phyloP scores from a whole-genome alignment of 164 flowering plant species.

The Sedum album region DNA sequence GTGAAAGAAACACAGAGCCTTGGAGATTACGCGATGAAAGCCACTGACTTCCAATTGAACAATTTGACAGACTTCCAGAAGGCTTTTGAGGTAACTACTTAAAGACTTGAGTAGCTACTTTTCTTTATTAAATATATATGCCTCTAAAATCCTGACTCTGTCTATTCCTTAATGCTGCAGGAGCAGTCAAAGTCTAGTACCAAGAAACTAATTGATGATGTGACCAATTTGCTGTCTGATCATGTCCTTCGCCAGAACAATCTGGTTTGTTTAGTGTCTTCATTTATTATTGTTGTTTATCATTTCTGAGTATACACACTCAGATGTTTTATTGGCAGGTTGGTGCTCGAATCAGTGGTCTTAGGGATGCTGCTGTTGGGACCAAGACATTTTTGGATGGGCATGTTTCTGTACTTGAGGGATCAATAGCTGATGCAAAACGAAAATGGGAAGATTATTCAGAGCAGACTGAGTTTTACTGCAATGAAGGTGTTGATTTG shows the following conservation, averaged over 20 bases:
- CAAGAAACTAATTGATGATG: conserved; percentile 71
- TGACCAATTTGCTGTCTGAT: conserved; percentile 48
- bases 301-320: no score
- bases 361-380: conserved; percentile 41
- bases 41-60: conserved; percentile 42
- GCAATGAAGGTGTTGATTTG: conserved; percentile 62
- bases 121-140: not conserved
- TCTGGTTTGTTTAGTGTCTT: conserved; percentile 41
- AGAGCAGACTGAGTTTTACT: conserved; percentile 48
- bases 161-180: conserved; percentile 25
- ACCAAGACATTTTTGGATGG: conserved; percentile 55
- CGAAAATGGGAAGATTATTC: conserved; percentile 83
- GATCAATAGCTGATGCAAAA: conserved; percentile 60
- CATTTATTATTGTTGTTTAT: no score
- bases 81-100: conserved; percentile 46
- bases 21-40: conserved; percentile 34
- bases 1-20: conserved; percentile 47
- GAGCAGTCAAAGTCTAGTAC: conserved; percentile 70
- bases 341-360: conserved; percentile 45
- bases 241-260: conserved; percentile 70
- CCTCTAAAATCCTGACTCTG: not conserved
- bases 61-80: conserved; percentile 64
- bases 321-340: conserved; percentile 46
- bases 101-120: not conserved
- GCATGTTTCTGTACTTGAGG: conserved; percentile 52